Conservation (phyloP, 2,329 filamentous ascomycete genomes). For the Hypoxylon sp. region DNA sequence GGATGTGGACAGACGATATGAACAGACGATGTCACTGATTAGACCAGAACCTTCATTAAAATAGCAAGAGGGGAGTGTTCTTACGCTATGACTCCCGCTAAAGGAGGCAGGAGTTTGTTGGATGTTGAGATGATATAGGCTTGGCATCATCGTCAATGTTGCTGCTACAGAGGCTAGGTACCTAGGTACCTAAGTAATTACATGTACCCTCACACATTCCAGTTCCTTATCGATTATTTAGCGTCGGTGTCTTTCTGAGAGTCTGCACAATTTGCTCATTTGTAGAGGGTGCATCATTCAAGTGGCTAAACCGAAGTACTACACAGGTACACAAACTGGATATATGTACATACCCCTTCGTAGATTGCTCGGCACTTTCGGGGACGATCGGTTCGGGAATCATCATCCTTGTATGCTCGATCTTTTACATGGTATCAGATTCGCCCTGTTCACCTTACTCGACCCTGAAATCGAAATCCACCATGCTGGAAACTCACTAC, state of each 20-base stretch:
- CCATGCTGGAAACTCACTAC: conserved; percentile 1
- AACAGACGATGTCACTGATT: conserved; percentile 24
- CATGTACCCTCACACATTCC: not conserved
- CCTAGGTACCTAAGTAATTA: no score
- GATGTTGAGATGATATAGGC: conserved; percentile 19
- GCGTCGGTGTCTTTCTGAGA: not conserved
- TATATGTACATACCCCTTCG: no score
- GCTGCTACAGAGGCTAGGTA: conserved; percentile 7
- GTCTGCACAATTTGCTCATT: not conserved
- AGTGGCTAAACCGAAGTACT: no score
- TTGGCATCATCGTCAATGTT: conserved; percentile 27
- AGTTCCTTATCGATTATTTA: not conserved
- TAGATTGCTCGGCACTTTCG: no score
- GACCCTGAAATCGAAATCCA: conserved; percentile 14
- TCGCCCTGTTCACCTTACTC: conserved; percentile 20
- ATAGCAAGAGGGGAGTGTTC: conserved; percentile 4
- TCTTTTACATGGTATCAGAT: no score
- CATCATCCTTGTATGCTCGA: conserved; percentile 10
- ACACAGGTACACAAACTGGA: no score
- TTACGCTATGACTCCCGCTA: conserved; percentile 33
- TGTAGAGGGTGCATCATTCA: no score
- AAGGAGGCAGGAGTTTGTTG: conserved; percentile 14
- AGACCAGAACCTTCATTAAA: conserved; percentile 2
- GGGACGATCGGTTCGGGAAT: conserved; percentile 28
- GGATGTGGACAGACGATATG: conserved; percentile 14